These are phyloP conservation scores for Saccharomycopsis fodiens DNA, from an alignment of 805 yeast genomes.

Conservation along the genomic window DNA sequence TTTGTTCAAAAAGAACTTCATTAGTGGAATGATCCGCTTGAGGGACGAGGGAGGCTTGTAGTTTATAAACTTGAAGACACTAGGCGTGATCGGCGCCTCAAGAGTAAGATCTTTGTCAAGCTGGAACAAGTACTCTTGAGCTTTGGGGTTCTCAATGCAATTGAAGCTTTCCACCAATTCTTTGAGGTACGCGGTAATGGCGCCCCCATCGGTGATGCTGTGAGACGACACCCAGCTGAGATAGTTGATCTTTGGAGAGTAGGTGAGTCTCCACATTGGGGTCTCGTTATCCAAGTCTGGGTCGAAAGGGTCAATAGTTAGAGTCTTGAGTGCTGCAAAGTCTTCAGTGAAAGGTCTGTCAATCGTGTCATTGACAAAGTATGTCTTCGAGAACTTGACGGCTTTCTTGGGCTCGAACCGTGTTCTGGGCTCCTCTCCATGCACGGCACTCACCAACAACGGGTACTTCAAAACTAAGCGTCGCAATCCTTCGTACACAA, in stretches of 20 bases:
- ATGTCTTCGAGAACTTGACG: not conserved
- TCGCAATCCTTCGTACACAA: not conserved
- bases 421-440: not conserved
- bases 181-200: not conserved
- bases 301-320: not conserved
- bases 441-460: not conserved
- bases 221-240: not conserved
- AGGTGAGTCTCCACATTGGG: not conserved
- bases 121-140: not conserved
- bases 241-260: not conserved
- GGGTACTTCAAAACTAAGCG: not conserved
- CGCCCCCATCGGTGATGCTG: not conserved
- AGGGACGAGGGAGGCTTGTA: not conserved
- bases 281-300: not conserved
- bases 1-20: not conserved
- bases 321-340: not conserved
- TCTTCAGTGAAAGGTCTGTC: not conserved
- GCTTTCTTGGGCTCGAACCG: not conserved
- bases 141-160: not conserved
- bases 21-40: not conserved
- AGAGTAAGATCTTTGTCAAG: not conserved
- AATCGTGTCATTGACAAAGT: not conserved
- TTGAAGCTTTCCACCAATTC: slow-evolving; percentile 1
- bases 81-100: not conserved
- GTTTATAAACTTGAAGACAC: not conserved